Conservation (phyloP, 2,329 filamentous ascomycete genomes). For the Fusarium paranaense region DNA sequence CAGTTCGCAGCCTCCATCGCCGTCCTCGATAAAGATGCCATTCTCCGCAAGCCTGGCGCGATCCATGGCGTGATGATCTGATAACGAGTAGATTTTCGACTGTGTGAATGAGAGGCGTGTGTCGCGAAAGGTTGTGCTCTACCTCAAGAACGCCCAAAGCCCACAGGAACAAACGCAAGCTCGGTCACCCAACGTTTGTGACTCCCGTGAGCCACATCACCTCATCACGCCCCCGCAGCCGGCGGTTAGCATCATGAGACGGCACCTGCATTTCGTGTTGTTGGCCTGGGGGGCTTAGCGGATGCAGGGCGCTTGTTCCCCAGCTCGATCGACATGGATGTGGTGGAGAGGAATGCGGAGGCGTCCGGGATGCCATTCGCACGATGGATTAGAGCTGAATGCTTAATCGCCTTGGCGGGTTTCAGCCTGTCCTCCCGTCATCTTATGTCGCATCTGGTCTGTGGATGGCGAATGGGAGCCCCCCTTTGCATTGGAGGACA, state of each 20-base stretch:
- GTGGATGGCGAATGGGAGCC: neutral
- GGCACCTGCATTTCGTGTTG: neutral
- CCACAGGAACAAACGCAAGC: neutral
- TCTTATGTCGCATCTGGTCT: neutral
- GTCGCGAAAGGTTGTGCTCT: neutral
- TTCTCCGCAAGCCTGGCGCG: slow-evolving; percentile 11
- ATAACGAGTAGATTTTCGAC: neutral
- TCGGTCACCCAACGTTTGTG: neutral
- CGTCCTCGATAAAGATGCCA: slow-evolving; percentile 27
- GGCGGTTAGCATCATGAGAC: neutral
- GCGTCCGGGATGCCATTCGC: neutral
- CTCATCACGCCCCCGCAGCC: neutral
- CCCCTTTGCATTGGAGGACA: neutral
- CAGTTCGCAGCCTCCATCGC: slow-evolving; percentile 4
- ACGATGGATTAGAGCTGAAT: neutral
- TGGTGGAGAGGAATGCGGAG: neutral
- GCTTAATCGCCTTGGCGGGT: neutral
- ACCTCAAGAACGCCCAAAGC: neutral
- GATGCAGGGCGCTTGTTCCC: neutral
- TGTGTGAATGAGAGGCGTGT: neutral
- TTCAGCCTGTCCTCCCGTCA: neutral
- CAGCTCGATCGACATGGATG: neutral
- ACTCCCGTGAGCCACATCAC: neutral
- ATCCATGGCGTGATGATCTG: neutral
- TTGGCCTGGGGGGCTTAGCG: neutral